A percentile compares a stretch with the other conserved stretches of the same genome.
These are phyloP conservation scores for Lachnellula occidentalis DNA, from an alignment of 2,329 filamentous ascomycete genomes.

Conservation along the genomic window DNA sequence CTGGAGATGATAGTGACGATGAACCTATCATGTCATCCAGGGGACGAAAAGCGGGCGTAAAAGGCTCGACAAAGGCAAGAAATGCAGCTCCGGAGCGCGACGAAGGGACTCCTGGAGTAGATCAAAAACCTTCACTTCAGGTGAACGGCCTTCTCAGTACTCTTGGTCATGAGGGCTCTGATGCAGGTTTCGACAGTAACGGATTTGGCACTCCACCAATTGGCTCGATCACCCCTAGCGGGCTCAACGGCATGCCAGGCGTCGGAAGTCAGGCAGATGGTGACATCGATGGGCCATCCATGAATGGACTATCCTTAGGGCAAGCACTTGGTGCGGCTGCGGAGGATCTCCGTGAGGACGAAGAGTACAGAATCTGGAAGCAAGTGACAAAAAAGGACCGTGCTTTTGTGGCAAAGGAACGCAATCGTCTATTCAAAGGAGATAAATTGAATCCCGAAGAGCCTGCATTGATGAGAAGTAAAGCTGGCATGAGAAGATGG, in stretches of 20 bases:
- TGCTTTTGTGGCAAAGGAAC: conserved; percentile 77
- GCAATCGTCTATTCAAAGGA: conserved; percentile 78
- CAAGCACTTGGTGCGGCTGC: conserved; percentile 60
- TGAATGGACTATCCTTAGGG: conserved; percentile 59
- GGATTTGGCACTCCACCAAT: conserved; percentile 79
- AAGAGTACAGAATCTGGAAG: conserved; percentile 98
- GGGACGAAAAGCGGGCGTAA: conserved; percentile 80
- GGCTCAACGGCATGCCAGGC: conserved; percentile 60
- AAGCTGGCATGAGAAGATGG: conserved; percentile 85
- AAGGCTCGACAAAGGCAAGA: conserved; percentile 58
- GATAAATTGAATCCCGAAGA: conserved; percentile 82
- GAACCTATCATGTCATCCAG: conserved; percentile 98
- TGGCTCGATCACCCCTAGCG: conserved; percentile 70
- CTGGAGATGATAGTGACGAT: conserved; percentile 87
- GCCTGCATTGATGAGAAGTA: conserved; percentile 77
- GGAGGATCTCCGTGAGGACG: conserved; percentile 79
- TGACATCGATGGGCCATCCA: conserved; percentile 73
- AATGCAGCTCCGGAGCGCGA: conserved; percentile 69
- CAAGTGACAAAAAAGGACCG: conserved; percentile 97
- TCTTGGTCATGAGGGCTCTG: conserved; percentile 64
- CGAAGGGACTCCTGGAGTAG: conserved; percentile 72
- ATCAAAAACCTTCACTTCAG: conserved; percentile 68
- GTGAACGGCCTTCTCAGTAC: conserved; percentile 59
- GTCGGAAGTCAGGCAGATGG: conserved; percentile 71
- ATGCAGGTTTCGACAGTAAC: conserved; percentile 69